Evolutionary conservation across 129 eudicot genomes (phyloP).

Genomic region (Smallanthus sonchifolius): DNA sequence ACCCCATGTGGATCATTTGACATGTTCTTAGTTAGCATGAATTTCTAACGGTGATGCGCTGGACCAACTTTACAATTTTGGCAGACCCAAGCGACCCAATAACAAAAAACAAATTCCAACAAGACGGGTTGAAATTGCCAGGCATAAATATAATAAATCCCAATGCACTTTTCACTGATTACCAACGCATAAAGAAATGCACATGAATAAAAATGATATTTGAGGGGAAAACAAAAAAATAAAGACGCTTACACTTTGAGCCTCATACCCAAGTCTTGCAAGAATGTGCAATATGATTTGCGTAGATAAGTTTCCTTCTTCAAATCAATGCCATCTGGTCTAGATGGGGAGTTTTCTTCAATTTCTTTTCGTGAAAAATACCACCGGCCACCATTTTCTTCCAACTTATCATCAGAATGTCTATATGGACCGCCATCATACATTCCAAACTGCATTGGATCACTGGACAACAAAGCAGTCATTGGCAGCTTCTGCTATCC

Average conservation of each 20-base stretch:
- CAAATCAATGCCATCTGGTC: conserved; percentile 81
- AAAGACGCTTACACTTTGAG: conserved; percentile 80
- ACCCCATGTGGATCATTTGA: no score
- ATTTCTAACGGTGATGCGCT: no score
- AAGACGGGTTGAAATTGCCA: no score
- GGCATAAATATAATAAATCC: neutral
- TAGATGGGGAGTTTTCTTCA: conserved; percentile 88
- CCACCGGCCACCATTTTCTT: conserved; percentile 78
- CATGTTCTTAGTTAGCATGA: no score
- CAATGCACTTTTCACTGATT: neutral
- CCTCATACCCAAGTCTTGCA: conserved; percentile 96
- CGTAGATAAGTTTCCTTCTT: conserved; percentile 87
- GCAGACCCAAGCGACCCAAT: neutral
- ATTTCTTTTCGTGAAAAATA: conserved; percentile 90
- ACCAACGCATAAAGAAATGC: neutral
- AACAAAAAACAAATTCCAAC: neutral
- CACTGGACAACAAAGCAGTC: conserved; percentile 63
- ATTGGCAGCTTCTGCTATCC: conserved; percentile 37
- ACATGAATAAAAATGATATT: neutral
- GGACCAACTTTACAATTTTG: no score
- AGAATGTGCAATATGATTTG: conserved; percentile 87
- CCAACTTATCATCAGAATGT: conserved; percentile 47
- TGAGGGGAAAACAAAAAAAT: neutral
- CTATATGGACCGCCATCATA: conserved; percentile 46
- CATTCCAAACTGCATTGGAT: conserved; percentile 59